Evolutionary conservation across 306 rosid genomes (phyloP).

Genomic region (Purshia tridentata): DNA sequence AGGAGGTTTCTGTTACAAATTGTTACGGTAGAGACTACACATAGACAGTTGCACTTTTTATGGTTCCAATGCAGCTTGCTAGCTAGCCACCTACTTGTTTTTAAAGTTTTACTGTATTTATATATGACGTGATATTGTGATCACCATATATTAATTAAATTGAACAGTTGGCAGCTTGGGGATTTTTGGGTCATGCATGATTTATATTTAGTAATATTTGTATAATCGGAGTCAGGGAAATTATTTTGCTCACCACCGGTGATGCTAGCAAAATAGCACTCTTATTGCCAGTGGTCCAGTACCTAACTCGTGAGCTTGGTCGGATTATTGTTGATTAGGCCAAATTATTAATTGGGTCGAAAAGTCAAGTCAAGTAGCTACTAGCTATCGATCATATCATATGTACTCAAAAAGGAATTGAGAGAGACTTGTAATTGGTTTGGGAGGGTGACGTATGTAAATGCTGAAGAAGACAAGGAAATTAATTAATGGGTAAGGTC

Average conservation of each 20-base stretch:
- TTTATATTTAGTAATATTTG: too few relatives aligned
- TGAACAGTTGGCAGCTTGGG: too few relatives aligned
- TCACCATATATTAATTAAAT: too few relatives aligned
- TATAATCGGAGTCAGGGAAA: too few relatives aligned
- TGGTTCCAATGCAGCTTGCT: not conserved
- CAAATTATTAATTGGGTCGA: not conserved
- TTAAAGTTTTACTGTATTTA: too few relatives aligned
- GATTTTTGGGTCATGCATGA: too few relatives aligned
- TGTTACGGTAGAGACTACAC: not conserved
- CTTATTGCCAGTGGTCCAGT: too few relatives aligned
- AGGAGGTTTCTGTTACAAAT: constrained; percentile 13
- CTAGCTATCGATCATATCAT: not conserved
- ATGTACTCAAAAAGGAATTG: constrained; percentile 10
- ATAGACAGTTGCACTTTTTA: not conserved
- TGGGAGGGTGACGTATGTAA: not conserved
- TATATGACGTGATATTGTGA: too few relatives aligned
- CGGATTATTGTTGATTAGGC: constrained; percentile 5
- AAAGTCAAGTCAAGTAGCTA: too few relatives aligned
- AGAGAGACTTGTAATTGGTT: constrained; percentile 8
- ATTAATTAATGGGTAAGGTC: not conserved
- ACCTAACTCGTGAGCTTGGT: constrained; percentile 3
- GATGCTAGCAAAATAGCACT: too few relatives aligned
- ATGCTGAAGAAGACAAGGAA: not conserved
- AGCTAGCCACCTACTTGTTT: too few relatives aligned
- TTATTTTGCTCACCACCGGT: too few relatives aligned